Evolutionary conservation across 805 yeast species (phyloP).

Genomic region (Sugiyamaella qingdaonensis): DNA sequence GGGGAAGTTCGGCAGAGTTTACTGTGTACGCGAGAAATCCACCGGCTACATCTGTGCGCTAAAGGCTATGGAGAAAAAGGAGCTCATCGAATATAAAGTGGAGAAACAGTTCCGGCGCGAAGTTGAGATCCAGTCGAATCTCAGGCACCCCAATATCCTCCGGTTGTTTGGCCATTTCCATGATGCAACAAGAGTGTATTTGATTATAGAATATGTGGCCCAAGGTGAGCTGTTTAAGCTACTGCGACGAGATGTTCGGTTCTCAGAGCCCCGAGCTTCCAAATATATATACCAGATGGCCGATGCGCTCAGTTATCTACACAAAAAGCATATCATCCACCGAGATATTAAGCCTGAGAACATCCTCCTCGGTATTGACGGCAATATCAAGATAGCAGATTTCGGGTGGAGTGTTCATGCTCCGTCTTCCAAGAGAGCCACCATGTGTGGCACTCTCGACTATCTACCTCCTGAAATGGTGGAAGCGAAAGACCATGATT

Average conservation of each 20-base stretch:
- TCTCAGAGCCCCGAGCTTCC: slow-evolving; percentile 66
- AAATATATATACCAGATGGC: slow-evolving; percentile 77
- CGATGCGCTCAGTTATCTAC: slow-evolving; percentile 71
- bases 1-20: slow-evolving; percentile 91
- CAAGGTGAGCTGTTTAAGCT: slow-evolving; percentile 82
- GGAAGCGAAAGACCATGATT: slow-evolving; percentile 73
- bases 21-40: slow-evolving; percentile 72
- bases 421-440: slow-evolving; percentile 55
- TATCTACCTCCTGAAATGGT: slow-evolving; percentile 95
- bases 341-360: slow-evolving; percentile 95
- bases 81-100: slow-evolving; percentile 66
- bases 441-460: slow-evolving; percentile 93
- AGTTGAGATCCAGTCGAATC: slow-evolving; percentile 79
- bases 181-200: slow-evolving; percentile 73
- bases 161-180: slow-evolving; percentile 80
- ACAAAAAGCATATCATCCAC: slow-evolving; percentile 76
- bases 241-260: slow-evolving; percentile 60
- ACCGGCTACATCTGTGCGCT: slow-evolving; percentile 84
- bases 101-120: slow-evolving; percentile 87
- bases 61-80: slow-evolving; percentile 85
- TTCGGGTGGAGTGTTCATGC: slow-evolving; percentile 94
- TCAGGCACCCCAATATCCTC: slow-evolving; percentile 73
- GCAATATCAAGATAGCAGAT: slow-evolving; percentile 79
- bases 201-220: slow-evolving; percentile 78
- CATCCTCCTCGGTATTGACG: slow-evolving; percentile 70